Conservation (phyloP, 176 grass and related monocot genomes). For the Musa beccarii region DNA sequence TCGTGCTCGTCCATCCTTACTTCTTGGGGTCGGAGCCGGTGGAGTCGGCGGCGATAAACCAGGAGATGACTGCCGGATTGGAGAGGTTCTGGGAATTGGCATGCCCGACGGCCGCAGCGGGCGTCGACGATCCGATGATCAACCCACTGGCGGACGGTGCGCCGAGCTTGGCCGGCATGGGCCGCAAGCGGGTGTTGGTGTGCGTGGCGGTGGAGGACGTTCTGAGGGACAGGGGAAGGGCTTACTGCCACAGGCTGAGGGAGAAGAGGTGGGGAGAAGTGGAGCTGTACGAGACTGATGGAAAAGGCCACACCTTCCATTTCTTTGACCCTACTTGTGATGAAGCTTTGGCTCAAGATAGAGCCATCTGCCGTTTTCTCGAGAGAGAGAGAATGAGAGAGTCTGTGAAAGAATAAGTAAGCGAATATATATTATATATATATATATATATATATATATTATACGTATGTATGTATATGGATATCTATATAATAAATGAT, state of each 20-base stretch:
- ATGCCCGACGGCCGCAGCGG: conserved; percentile 28
- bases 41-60: background rate
- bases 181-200: conserved; percentile 29
- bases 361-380: background rate
- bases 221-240: conserved; percentile 44
- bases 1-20: conserved; percentile 59
- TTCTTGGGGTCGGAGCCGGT: conserved; percentile 30
- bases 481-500: too few species aligned
- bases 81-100: conserved; percentile 42
- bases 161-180: conserved; percentile 28
- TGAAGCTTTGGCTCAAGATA: conserved; percentile 4
- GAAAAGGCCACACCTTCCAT: conserved; percentile 61
- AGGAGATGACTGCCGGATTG: background rate
- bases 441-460: too few species aligned
- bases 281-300: conserved; percentile 45
- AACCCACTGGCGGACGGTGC: conserved; percentile 42
- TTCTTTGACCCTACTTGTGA: conserved; percentile 22
- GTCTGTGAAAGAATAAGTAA: too few species aligned
- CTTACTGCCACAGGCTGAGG: conserved; percentile 40
- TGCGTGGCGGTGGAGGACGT: conserved; percentile 36
- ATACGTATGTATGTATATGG: too few species aligned
- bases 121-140: conserved; percentile 35
- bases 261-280: conserved; percentile 44
- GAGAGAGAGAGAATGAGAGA: background rate
- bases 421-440: too few species aligned